Percentiles rank a stretch among this genome's conserved stretches.
Evolutionary conservation across 768 basidiomycete species (phyloP).

Genomic region (Amanita brunnescens): DNA sequence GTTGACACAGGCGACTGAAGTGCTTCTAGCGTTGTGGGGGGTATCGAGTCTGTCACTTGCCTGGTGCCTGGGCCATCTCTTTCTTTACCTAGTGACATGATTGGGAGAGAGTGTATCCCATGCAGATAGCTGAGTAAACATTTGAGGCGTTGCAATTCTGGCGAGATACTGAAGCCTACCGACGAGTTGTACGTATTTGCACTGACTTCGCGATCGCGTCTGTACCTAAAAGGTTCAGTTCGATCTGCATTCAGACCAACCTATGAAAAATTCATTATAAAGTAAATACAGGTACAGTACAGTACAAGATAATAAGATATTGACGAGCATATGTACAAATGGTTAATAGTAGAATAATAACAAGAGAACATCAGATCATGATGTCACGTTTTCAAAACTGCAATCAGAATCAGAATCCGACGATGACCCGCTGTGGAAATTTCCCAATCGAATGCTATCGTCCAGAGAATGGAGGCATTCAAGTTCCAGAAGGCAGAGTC

Average conservation of each 20-base stretch:
- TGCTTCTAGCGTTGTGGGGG: slow-evolving; percentile 28
- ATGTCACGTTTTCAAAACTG: slow-evolving; percentile 13
- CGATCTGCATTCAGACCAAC: too few species aligned
- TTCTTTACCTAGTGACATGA: neutral
- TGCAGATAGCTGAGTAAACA: neutral
- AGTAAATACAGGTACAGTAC: neutral
- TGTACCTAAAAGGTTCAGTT: too few species aligned
- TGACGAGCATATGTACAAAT: neutral
- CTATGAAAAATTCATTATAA: neutral
- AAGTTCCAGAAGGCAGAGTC: slow-evolving; percentile 48
- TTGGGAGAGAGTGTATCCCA: neutral
- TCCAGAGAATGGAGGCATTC: slow-evolving; percentile 28
- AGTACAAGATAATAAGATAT: neutral
- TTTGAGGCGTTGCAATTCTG: neutral
- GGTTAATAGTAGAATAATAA: too few species aligned
- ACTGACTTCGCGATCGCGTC: too few species aligned
- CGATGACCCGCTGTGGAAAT: slow-evolving; percentile 18
- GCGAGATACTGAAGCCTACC: neutral
- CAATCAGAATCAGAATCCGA: slow-evolving; percentile 31
- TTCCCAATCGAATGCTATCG: slow-evolving; percentile 7
- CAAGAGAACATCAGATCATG: neutral
- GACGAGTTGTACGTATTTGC: neutral
- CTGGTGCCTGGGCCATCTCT: neutral
- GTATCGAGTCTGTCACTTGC: neutral
- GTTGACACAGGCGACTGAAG: slow-evolving; percentile 40